Evolutionary conservation across 306 rosid genomes (phyloP), one percentile per base, ranked within the genome.

Genomic region (Lotus japonicus): DNA sequence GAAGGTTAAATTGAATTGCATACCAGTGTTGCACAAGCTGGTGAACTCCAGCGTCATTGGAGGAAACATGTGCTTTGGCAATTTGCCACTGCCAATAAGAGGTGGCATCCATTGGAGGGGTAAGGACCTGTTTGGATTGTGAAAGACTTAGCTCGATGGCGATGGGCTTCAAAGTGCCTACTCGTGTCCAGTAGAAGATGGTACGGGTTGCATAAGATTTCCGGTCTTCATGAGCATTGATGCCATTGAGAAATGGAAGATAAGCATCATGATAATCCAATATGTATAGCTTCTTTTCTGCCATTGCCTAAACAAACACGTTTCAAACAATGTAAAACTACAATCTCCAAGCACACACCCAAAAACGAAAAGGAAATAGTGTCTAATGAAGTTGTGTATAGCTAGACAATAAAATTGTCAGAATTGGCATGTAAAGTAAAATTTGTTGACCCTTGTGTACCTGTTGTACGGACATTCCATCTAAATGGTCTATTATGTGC

Each of bases 1-100:
- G 36, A 43, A 11, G 31, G 52, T 58, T 21, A 5, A 18, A 39
- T 43, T 26, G 14, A 10, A 17, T 5, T 48, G 42, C 45, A 23
- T 72, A 81, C 82, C 79, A 81, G 10, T 81, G 84, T 5, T 81
- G 79, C 31, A 76, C 84, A 31, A 81, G 85, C 2, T 61, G 82
- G 56, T 81, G 85, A 74, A 72, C 57, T 18, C 79, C 74, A 0
- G 79, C 70, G 3, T 81, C 82, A 7, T 81, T 81, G 66, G 74
- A 77, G 72, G 73, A 77, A 62, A 77, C 82, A 49, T 81, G 82
- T 11, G 82, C 85, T 62, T 81, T 81, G 38, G 50, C 79, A 14
- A 68, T 49, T 65, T 76, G 73, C 82, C 85, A 72, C 43, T 76
- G 9, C 82, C 85, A 77, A 35, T 77, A 21, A 28, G 85, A 76